phyloP scores from a whole-genome alignment of 2,329 filamentous ascomycete genomes.

The Hymenoscyphus fraxineus region DNA sequence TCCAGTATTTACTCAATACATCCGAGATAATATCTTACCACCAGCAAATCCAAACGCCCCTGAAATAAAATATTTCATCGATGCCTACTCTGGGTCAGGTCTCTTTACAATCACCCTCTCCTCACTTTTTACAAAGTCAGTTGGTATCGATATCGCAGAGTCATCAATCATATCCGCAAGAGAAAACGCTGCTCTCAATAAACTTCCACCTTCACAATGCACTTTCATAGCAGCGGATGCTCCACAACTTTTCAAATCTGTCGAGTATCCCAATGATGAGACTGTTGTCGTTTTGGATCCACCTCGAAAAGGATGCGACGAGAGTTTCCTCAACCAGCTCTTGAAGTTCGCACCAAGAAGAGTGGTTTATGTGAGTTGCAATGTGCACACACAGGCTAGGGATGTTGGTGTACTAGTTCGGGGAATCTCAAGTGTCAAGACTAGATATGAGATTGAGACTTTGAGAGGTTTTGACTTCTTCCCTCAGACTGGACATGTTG shows the following conservation, averaged over 20 bases:
- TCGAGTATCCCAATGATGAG: conserved; percentile 71
- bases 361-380: conserved; percentile 93
- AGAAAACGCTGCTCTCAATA: conserved; percentile 74
- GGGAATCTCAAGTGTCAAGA: conserved; percentile 50
- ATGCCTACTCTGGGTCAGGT: conserved; percentile 95
- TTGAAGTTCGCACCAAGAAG: conserved; percentile 71
- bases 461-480: conserved; percentile 95
- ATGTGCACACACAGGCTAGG: conserved; percentile 94
- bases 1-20: conserved; percentile 78
- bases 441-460: conserved; percentile 81
- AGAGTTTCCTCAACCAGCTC: conserved; percentile 76
- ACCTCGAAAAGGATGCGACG: conserved; percentile 92
- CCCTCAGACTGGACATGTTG: conserved; percentile 74
- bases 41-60: conserved; percentile 38
- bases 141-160: conserved; percentile 85
- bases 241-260: conserved; percentile 71
- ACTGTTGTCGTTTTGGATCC: conserved; percentile 95
- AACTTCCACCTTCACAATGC: conserved; percentile 62
- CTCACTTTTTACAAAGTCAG: conserved; percentile 74
- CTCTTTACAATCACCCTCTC: conserved; percentile 96
- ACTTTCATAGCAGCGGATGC: conserved; percentile 90
- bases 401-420: conserved; percentile 86
- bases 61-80: conserved; percentile 79
- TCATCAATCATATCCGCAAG: conserved; percentile 75
- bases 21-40: conserved; percentile 73